These are phyloP conservation scores for Rhynchospora breviuscula DNA, from an alignment of 176 grass and related monocot genomes.

Conservation along the genomic window DNA sequence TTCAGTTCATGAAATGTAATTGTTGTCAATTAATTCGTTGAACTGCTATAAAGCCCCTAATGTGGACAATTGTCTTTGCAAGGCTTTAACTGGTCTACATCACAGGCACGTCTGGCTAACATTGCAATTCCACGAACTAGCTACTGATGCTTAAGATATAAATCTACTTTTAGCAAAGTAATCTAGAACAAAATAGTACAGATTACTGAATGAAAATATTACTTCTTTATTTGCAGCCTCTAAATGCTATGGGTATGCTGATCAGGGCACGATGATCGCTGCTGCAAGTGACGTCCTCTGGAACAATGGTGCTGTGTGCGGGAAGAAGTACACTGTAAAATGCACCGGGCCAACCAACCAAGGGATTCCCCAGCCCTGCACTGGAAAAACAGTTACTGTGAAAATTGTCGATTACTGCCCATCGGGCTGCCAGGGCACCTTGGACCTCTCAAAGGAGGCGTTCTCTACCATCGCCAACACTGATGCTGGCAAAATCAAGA, in stretches of 20 bases:
- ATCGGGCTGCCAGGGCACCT: conserved; percentile 27
- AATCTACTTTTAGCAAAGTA: no score
- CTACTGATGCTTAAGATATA: no score
- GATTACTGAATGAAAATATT: background rate
- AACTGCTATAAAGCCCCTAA: no score
- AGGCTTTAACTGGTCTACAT: no score
- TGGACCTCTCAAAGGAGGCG: conserved; percentile 57
- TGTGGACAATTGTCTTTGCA: no score
- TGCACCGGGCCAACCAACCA: conserved; percentile 36
- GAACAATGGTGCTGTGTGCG: conserved; percentile 36
- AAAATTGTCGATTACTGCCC: conserved; percentile 50
- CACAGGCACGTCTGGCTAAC: no score
- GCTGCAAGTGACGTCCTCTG: conserved; percentile 39
- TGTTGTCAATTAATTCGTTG: no score
- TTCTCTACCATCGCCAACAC: conserved; percentile 44
- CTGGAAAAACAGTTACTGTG: conserved; percentile 27
- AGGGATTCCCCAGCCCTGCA: conserved; percentile 40
- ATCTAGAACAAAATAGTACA: no score
- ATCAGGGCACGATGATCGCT: conserved; percentile 42
- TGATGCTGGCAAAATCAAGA: conserved; percentile 39
- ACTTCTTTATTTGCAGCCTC: conserved; percentile 34
- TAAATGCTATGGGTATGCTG: conserved; percentile 30
- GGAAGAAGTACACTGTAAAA: conserved; percentile 17
- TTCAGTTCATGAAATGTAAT: no score
- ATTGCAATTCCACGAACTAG: no score